phyloP scores from a whole-genome alignment of 306 rosid species.

The Medicago truncatula region MtrunA17r5.0-ANR NC_053046.1:30985501-30986000 shows the following conservation, averaged over 20 bases:
- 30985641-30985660: slow-evolving; percentile 82
- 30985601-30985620: slow-evolving; percentile 87
- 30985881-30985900: slow-evolving; percentile 71
- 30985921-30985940: slow-evolving; percentile 36
- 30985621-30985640: slow-evolving; percentile 87
- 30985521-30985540: slow-evolving; percentile 86
- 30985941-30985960: slow-evolving; percentile 38
- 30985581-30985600: slow-evolving; percentile 87
- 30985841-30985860: slow-evolving; percentile 89
- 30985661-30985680: slow-evolving; percentile 90
- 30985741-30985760: slow-evolving; percentile 97
- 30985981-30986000: not conserved
- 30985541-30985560: slow-evolving; percentile 68
- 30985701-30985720: slow-evolving; percentile 72
- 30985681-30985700: slow-evolving; percentile 70
- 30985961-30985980: not conserved
- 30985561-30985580: slow-evolving; percentile 87
- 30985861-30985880: slow-evolving; percentile 91
- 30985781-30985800: slow-evolving; percentile 91
- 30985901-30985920: slow-evolving; percentile 68
- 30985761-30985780: slow-evolving; percentile 92
- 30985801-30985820: slow-evolving; percentile 85
- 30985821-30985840: slow-evolving; percentile 74
- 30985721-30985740: slow-evolving; percentile 86
- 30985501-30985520: slow-evolving; percentile 88